These are phyloP conservation scores for Cercospora canescens DNA, from an alignment of 2,329 filamentous ascomycete genomes.

Conservation along the genomic window DNA sequence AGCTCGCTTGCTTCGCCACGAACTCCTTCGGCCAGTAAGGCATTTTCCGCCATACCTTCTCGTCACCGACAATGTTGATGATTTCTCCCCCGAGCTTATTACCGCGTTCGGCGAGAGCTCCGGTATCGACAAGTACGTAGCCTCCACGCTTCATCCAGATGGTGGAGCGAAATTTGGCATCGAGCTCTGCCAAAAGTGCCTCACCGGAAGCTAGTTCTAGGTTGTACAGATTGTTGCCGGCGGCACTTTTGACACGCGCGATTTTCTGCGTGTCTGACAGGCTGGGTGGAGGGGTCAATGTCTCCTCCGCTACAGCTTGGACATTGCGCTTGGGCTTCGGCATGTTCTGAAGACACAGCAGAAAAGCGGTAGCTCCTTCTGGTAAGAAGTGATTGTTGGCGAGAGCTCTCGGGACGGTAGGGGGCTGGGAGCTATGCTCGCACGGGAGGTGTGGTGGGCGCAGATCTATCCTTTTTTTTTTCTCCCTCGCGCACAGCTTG, in stretches of 20 bases:
- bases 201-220: constrained; percentile 70
- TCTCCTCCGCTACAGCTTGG: constrained; percentile 74
- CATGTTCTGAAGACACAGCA: constrained; percentile 49
- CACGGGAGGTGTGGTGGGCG: constrained; percentile 5
- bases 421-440: constrained; percentile 9
- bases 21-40: constrained; percentile 66
- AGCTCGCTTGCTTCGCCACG: constrained; percentile 56
- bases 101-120: constrained; percentile 62
- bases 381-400: constrained; percentile 4
- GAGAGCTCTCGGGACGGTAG: not conserved
- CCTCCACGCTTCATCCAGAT: constrained; percentile 92
- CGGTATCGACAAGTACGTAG: constrained; percentile 79
- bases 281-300: constrained; percentile 58
- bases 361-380: not conserved
- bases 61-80: constrained; percentile 86
- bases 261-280: constrained; percentile 60
- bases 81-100: constrained; percentile 87
- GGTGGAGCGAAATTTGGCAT: constrained; percentile 81
- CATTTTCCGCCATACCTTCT: constrained; percentile 89
- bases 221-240: constrained; percentile 86
- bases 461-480: constrained; percentile 8
- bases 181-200: constrained; percentile 74
- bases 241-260: constrained; percentile 75
- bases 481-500: not conserved
- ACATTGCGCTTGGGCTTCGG: constrained; percentile 74